Evolutionary conservation across 1,284 basidiomycete genomes (phyloP).

Genomic region (Rhodotorula sp.): DNA sequence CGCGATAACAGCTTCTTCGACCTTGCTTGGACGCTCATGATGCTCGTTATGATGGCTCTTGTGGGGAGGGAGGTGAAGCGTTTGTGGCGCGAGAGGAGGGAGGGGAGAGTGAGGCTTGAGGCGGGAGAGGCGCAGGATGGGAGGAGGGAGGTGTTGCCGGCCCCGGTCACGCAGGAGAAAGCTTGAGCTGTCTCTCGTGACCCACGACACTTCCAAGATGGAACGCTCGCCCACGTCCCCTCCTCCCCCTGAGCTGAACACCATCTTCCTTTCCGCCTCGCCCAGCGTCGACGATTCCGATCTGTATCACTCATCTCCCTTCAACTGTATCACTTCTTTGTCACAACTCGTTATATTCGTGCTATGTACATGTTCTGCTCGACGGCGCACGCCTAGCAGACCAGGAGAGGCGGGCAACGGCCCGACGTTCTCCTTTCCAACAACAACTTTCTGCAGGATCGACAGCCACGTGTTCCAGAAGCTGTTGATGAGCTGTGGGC

Average conservation of each 20-base stretch:
- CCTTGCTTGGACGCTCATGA: background rate
- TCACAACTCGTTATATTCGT: too few species aligned
- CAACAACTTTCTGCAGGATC: slow-evolving; percentile 35
- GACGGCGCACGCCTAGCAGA: too few species aligned
- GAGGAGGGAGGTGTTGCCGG: background rate
- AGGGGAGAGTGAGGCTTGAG: background rate
- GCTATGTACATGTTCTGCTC: too few species aligned
- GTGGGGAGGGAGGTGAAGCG: background rate
- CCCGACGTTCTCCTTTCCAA: slow-evolving; percentile 13
- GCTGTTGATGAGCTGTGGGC: slow-evolving; percentile 41
- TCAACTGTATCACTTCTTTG: too few species aligned
- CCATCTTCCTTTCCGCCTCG: background rate
- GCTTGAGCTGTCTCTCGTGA: background rate
- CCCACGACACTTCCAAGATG: too few species aligned
- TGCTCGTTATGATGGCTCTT: background rate
- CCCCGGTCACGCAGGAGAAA: background rate
- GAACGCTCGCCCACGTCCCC: background rate
- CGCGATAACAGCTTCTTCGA: too few species aligned
- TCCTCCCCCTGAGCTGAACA: too few species aligned
- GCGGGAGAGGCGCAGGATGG: background rate
- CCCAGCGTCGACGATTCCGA: too few species aligned
- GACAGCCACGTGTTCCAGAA: slow-evolving; percentile 28
- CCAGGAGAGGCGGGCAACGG: background rate
- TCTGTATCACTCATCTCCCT: too few species aligned
- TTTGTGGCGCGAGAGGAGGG: background rate